These are phyloP conservation scores for Pleurotus eryngii DNA, from an alignment of 768 basidiomycete species.

Conservation along the genomic window DNA sequence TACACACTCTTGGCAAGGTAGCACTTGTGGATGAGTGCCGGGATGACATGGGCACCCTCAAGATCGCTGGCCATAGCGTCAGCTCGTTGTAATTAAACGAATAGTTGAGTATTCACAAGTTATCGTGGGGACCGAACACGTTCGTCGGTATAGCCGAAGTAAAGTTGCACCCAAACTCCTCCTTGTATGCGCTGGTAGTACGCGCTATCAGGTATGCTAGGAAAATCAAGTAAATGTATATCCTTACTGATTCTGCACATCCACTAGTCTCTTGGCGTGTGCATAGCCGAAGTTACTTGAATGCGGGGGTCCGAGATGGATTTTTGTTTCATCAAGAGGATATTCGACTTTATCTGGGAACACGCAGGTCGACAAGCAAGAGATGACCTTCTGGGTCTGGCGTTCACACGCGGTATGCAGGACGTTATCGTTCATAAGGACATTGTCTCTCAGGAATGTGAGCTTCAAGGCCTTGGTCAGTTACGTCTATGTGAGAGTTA, in stretches of 20 bases:
- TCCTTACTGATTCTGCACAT: constrained; percentile 88
- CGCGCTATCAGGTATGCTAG: background rate
- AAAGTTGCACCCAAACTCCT: constrained; percentile 92
- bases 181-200: constrained; percentile 79
- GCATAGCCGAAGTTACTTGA: constrained; percentile 96
- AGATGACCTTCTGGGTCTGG: constrained; percentile 76
- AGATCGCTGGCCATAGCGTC: constrained; percentile 58
- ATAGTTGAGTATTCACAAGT: constrained; percentile 56
- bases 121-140: constrained; percentile 94
- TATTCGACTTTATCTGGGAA: constrained; percentile 95
- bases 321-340: constrained; percentile 89
- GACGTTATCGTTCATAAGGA: constrained; percentile 94
- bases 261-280: constrained; percentile 93
- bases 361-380: constrained; percentile 95
- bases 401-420: constrained; percentile 70
- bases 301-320: constrained; percentile 91
- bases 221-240: background rate
- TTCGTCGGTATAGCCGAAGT: constrained; percentile 97
- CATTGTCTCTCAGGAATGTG: constrained; percentile 92
- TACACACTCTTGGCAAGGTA: constrained; percentile 80
- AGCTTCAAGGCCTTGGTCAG: constrained; percentile 39
- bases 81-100: background rate
- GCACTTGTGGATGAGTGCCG: constrained; percentile 91
- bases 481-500: background rate
- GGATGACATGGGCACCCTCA: constrained; percentile 91